Evolutionary conservation across 768 basidiomycete species (phyloP).

Genomic region (Pleurotus citrinopileatus): DNA sequence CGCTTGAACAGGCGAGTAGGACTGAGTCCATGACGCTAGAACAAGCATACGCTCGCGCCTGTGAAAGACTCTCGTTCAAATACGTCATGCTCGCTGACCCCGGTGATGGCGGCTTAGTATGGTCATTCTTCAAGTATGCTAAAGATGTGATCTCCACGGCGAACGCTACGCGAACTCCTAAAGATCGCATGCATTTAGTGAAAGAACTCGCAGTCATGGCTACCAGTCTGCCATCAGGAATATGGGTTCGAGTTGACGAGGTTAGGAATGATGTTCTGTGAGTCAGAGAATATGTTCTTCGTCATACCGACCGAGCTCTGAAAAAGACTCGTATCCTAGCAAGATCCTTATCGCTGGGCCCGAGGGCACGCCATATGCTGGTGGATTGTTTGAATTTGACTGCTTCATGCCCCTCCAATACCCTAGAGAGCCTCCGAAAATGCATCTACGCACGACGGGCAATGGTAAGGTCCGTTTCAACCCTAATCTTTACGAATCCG

Average conservation of each 20-base stretch:
- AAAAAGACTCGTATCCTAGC: slow-evolving; percentile 21
- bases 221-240: slow-evolving; percentile 52
- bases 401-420: slow-evolving; percentile 53
- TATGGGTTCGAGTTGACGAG: slow-evolving; percentile 58
- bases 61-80: slow-evolving; percentile 47
- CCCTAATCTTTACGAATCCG: slow-evolving; percentile 48
- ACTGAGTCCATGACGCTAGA: slow-evolving; percentile 33
- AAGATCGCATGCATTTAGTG: slow-evolving; percentile 47
- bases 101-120: slow-evolving; percentile 21
- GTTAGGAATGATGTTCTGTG: slow-evolving; percentile 55
- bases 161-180: slow-evolving; percentile 38
- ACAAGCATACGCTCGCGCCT: slow-evolving; percentile 36
- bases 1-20: slow-evolving; percentile 7
- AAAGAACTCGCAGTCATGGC: slow-evolving; percentile 57
- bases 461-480: slow-evolving; percentile 51
- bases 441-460: slow-evolving; percentile 54
- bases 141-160: slow-evolving; percentile 28
- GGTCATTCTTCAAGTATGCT: slow-evolving; percentile 33
- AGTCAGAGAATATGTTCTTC: slow-evolving; percentile 17
- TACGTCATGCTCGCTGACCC: slow-evolving; percentile 30
- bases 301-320: slow-evolving; percentile 9
- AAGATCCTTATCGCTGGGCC: slow-evolving; percentile 60
- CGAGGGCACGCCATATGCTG: slow-evolving; percentile 51
- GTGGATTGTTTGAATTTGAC: slow-evolving; percentile 56
- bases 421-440: slow-evolving; percentile 41